Evolutionary conservation across 2,329 filamentous ascomycete genomes (phyloP), one percentile per base, ranked within the genome.

Genomic region (Blastomyces silverae): DNA sequence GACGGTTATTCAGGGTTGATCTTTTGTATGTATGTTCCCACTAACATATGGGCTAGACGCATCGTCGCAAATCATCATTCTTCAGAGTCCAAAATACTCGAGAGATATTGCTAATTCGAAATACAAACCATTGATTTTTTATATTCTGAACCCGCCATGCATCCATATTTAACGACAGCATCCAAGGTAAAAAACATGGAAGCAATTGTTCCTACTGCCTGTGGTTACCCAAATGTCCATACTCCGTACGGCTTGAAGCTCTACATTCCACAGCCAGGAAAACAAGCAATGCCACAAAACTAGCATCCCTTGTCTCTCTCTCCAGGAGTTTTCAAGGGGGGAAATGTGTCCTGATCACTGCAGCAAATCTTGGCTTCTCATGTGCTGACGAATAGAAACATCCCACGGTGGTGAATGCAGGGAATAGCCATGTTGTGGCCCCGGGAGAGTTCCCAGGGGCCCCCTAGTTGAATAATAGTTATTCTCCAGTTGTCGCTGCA

Each of bases 271-370:
- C n/a, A n/a, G n/a, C n/a, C n/a, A 22, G n/a, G 46, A 25, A 50
- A 50, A 37, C 46, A 50, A 50, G 46, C 46, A 50, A 50, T 50
- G 46, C 46, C 46, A 50, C 46, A 50, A 50, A 50, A 10, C 46
- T 3, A 50, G n/a, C 46, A 22, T 22, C 20, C n/a, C 34, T 11
- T 50, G 46, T 11, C n/a, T 13, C 2, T 50, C 10, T 50, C n/a
- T 50, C 1, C 20, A 22, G 46, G 22, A 8, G 5, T n/a, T 22
- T 11, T 50, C n/a, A 22, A 11, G n/a, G 46, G 46, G n/a, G 34
- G 8, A 50, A 11, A 50, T 50, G 8, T 50, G 46, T 22, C 46
- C 46, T 50, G 46, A n/a, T 11, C 20, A n/a, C 20, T 50, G 22
- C n/a, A 8, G n/a, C 3, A 22, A 11, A 37, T 50, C 20, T 13